A percentile compares a stretch with the other conserved stretches of the same genome.
phyloP scores from a whole-genome alignment of 495 filamentous ascomycete species.

The Durotheca rogersii region DNA sequence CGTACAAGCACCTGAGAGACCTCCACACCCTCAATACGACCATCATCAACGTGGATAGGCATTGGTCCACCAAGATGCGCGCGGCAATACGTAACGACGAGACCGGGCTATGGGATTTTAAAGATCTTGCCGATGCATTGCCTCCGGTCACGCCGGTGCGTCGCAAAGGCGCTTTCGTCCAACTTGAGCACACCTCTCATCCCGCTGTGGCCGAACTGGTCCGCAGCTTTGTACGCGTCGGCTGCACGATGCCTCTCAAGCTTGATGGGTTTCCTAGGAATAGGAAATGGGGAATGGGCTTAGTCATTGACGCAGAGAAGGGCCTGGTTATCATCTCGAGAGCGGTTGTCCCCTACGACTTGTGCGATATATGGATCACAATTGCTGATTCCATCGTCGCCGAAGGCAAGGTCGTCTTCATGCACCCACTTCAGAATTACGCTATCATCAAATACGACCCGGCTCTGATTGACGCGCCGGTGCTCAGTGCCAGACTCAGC shows the following conservation, averaged over 20 bases:
- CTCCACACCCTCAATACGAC: slow-evolving; percentile 91
- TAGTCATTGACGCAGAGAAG: slow-evolving; percentile 95
- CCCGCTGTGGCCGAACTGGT: slow-evolving; percentile 89
- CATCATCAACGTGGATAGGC: slow-evolving; percentile 88
- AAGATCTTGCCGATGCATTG: slow-evolving; percentile 75
- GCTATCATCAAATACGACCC: slow-evolving; percentile 94
- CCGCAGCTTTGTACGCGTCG: slow-evolving; percentile 89
- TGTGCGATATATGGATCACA: slow-evolving; percentile 93
- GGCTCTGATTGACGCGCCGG: slow-evolving; percentile 84
- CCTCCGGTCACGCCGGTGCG: slow-evolving; percentile 70
- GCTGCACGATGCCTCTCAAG: slow-evolving; percentile 90
- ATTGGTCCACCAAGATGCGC: slow-evolving; percentile 94
- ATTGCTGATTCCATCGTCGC: slow-evolving; percentile 96
- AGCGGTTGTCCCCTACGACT: slow-evolving; percentile 91
- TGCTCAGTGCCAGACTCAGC: slow-evolving; percentile 83
- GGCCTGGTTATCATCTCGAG: slow-evolving; percentile 90
- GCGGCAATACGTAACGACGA: slow-evolving; percentile 87
- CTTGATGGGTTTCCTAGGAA: slow-evolving; percentile 93
- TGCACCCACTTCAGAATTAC: slow-evolving; percentile 99
- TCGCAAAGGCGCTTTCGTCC: slow-evolving; percentile 82
- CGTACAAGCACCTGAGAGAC: slow-evolving; percentile 93
- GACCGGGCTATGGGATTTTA: slow-evolving; percentile 93
- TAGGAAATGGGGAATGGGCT: slow-evolving; percentile 88
- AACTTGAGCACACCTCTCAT: slow-evolving; percentile 83
- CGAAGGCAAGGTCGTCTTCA: slow-evolving; percentile 88